Conservation (phyloP, 2,329 filamentous ascomycete species). For the Cladosporium sphaerospermum region DNA sequence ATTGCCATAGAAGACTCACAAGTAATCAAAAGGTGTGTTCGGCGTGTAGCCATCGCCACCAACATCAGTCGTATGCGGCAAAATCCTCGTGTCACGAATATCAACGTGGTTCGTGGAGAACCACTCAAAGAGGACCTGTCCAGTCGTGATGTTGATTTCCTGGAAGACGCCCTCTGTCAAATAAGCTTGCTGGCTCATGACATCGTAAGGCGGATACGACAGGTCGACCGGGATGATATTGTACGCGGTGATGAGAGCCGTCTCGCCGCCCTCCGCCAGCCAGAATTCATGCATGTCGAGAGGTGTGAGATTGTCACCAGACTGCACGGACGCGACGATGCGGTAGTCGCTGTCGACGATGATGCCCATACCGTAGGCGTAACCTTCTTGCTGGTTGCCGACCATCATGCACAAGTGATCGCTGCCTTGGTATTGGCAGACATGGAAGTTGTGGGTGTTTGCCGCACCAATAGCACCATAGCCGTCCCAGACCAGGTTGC, state of each 20-base stretch:
- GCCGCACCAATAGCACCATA: slow-evolving; percentile 30
- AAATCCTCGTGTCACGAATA: slow-evolving; percentile 37
- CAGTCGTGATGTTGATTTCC: slow-evolving; percentile 43
- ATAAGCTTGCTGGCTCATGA: slow-evolving; percentile 24
- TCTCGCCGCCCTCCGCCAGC: slow-evolving; percentile 34
- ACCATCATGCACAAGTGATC: slow-evolving; percentile 42
- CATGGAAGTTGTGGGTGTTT: slow-evolving; percentile 39
- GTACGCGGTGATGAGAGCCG: slow-evolving; percentile 23
- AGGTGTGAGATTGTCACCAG: slow-evolving; percentile 14
- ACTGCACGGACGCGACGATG: slow-evolving; percentile 37
- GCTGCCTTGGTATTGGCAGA: slow-evolving; percentile 39
- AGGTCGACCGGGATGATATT: slow-evolving; percentile 33
- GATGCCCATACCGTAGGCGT: slow-evolving; percentile 40
- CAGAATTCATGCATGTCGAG: slow-evolving; percentile 44
- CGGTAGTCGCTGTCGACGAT: slow-evolving; percentile 42
- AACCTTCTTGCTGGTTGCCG: slow-evolving; percentile 35
- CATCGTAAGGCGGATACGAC: slow-evolving; percentile 20
- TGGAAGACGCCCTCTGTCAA: slow-evolving; percentile 19
- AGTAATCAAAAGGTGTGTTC: slow-evolving; percentile 44
- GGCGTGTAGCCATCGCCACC: slow-evolving; percentile 39
- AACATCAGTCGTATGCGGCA: slow-evolving; percentile 28
- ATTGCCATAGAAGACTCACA: slow-evolving; percentile 17
- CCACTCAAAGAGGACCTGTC: slow-evolving; percentile 52
- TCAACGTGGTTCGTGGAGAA: slow-evolving; percentile 46
- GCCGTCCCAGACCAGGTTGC: slow-evolving; percentile 31